Conservation (phyloP, 2,329 filamentous ascomycete species). For the Fonsecaea erecta region DNA sequence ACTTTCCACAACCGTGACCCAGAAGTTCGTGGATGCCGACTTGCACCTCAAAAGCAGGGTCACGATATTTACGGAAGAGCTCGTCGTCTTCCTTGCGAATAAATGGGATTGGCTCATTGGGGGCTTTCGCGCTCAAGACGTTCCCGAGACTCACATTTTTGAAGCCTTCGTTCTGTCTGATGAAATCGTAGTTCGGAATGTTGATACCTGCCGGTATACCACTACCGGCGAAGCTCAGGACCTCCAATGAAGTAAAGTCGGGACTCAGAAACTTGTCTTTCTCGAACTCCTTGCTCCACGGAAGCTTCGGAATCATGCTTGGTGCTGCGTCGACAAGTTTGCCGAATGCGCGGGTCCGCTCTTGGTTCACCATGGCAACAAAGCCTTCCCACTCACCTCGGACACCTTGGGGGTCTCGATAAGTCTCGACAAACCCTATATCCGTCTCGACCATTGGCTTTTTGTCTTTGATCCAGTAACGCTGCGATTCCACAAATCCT, state of each 20-base stretch:
- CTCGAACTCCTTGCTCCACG: conserved; percentile 87
- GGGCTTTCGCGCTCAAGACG: conserved; percentile 85
- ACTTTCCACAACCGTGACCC: conserved; percentile 89
- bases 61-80: conserved; percentile 80
- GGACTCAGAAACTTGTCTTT: conserved; percentile 95
- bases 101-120: conserved; percentile 90
- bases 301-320: conserved; percentile 81
- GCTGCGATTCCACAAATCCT: conserved; percentile 78
- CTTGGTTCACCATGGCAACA: conserved; percentile 79
- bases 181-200: conserved; percentile 61
- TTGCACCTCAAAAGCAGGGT: conserved; percentile 90
- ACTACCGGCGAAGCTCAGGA: conserved; percentile 75
- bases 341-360: conserved; percentile 85
- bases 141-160: conserved; percentile 86
- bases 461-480: conserved; percentile 82
- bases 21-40: conserved; percentile 90
- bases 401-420: conserved; percentile 79
- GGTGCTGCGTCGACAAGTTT: conserved; percentile 82
- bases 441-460: conserved; percentile 79
- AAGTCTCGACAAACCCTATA: conserved; percentile 84
- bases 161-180: conserved; percentile 67
- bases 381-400: conserved; percentile 87
- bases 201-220: conserved; percentile 67
- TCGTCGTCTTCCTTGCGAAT: conserved; percentile 77
- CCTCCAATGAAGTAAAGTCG: conserved; percentile 93